Conservation (phyloP, 2,329 filamentous ascomycete species). For the Fusarium sp. region DNA sequence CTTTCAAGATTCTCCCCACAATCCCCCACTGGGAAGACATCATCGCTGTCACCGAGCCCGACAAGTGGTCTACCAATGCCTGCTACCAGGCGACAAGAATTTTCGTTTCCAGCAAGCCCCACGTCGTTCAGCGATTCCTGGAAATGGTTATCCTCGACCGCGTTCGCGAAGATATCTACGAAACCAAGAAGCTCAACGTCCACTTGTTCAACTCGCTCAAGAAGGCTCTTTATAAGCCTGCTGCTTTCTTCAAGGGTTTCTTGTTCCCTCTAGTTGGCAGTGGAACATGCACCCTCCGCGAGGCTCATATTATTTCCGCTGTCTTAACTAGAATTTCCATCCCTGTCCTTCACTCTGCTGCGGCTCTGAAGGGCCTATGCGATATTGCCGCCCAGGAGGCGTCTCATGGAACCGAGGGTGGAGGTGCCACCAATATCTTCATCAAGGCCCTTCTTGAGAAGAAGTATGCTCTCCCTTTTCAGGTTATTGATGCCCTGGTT, state of each 20-base stretch:
- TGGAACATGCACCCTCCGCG: conserved; percentile 89
- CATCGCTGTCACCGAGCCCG: conserved; percentile 84
- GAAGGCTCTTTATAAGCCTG: conserved; percentile 92
- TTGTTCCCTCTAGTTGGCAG: conserved; percentile 89
- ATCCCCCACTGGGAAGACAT: conserved; percentile 92
- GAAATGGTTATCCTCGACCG: conserved; percentile 87
- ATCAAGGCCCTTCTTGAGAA: conserved; percentile 95
- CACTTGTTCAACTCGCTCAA: conserved; percentile 95
- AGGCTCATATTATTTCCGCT: conserved; percentile 90
- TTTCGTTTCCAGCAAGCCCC: conserved; percentile 87
- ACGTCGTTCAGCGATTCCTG: conserved; percentile 85
- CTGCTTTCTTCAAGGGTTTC: conserved; percentile 96
- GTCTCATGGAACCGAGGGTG: conserved; percentile 82
- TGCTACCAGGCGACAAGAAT: conserved; percentile 91
- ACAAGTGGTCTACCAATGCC: conserved; percentile 78
- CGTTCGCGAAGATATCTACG: conserved; percentile 93
- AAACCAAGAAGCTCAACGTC: conserved; percentile 94
- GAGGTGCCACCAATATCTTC: conserved; percentile 93
- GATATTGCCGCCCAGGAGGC: conserved; percentile 95
- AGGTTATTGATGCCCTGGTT: conserved; percentile 92
- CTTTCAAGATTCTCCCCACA: conserved; percentile 95
- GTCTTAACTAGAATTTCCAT: conserved; percentile 88
- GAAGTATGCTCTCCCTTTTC: conserved; percentile 95
- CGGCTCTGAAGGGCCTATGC: conserved; percentile 89
- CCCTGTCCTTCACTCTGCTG: conserved; percentile 91